These are phyloP conservation scores for Paecilomyces fulvus DNA, from an alignment of 2,329 filamentous ascomycete species.

Conservation along the genomic window DNA sequence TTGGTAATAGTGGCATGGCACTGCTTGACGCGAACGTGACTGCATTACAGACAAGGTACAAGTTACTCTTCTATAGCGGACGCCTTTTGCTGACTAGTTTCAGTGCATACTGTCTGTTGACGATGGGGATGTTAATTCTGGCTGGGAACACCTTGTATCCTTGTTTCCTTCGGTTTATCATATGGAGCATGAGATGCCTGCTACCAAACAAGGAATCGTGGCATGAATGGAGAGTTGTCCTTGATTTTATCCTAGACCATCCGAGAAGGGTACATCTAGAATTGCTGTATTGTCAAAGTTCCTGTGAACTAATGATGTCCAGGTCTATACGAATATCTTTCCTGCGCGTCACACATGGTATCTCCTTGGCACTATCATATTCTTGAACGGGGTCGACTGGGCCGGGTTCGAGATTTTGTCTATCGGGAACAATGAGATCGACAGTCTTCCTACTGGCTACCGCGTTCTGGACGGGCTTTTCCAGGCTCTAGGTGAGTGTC, in stretches of 20 bases:
- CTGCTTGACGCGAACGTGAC: constrained; percentile 47
- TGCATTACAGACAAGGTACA: constrained; percentile 31
- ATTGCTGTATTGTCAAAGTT: neutral
- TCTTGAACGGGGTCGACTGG: constrained; percentile 58
- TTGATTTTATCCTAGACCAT: constrained; percentile 28
- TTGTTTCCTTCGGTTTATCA: constrained; percentile 51
- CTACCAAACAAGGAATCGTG: constrained; percentile 18
- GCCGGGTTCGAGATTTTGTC: constrained; percentile 58
- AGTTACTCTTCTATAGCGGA: neutral
- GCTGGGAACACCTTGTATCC: constrained; percentile 61
- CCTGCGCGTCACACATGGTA: constrained; percentile 58
- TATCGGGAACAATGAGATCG: constrained; percentile 50
- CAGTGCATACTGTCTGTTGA: constrained; percentile 34
- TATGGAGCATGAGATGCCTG: constrained; percentile 42
- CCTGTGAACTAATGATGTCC: neutral
- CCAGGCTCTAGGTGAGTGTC: constrained; percentile 49
- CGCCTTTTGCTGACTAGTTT: constrained; percentile 4
- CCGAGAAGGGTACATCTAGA: constrained; percentile 16
- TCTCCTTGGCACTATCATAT: constrained; percentile 52
- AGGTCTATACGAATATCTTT: constrained; percentile 43
- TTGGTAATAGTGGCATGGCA: constrained; percentile 48
- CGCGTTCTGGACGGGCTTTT: constrained; percentile 58
- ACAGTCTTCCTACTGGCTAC: constrained; percentile 43
- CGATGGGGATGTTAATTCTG: constrained; percentile 50
- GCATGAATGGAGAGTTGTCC: constrained; percentile 21